Evolutionary conservation across 2,329 filamentous ascomycete species (phyloP).

Genomic region (Alternaria ventricosa): DNA sequence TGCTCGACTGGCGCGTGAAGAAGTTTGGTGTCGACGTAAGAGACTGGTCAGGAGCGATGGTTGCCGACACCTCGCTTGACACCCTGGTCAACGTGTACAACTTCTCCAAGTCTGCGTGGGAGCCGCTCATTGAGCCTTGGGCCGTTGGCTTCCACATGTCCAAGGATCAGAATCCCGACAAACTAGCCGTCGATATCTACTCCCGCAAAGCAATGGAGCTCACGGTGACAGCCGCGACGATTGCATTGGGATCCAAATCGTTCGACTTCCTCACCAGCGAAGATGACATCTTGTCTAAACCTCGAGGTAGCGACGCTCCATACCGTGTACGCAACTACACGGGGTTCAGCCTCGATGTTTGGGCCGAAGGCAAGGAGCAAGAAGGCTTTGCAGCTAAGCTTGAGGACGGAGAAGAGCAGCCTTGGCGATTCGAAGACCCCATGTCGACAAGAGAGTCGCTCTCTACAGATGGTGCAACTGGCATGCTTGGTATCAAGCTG

Average conservation of each 20-base stretch:
- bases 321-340: conserved; percentile 96
- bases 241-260: conserved; percentile 91
- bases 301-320: conserved; percentile 86
- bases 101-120: conserved; percentile 98
- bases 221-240: conserved; percentile 90
- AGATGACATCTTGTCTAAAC: conserved; percentile 91
- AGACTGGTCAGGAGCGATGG: conserved; percentile 90
- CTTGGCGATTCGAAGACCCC: conserved; percentile 97
- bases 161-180: conserved; percentile 75
- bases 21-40: conserved; percentile 82
- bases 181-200: conserved; percentile 81
- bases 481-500: conserved; percentile 80
- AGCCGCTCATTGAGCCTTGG: conserved; percentile 96
- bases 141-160: conserved; percentile 89
- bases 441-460: conserved; percentile 95
- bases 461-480: conserved; percentile 79
- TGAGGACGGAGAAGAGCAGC: conserved; percentile 85
- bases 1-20: conserved; percentile 92
- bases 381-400: conserved; percentile 77
- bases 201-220: conserved; percentile 92
- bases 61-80: conserved; percentile 87
- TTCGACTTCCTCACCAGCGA: conserved; percentile 87
- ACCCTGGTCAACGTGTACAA: conserved; percentile 98
- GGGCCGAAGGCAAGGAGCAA: conserved; percentile 72
- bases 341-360: conserved; percentile 86